Conservation (phyloP, 1,284 basidiomycete genomes). For the Microbotryum silenes-acaulis region DNA sequence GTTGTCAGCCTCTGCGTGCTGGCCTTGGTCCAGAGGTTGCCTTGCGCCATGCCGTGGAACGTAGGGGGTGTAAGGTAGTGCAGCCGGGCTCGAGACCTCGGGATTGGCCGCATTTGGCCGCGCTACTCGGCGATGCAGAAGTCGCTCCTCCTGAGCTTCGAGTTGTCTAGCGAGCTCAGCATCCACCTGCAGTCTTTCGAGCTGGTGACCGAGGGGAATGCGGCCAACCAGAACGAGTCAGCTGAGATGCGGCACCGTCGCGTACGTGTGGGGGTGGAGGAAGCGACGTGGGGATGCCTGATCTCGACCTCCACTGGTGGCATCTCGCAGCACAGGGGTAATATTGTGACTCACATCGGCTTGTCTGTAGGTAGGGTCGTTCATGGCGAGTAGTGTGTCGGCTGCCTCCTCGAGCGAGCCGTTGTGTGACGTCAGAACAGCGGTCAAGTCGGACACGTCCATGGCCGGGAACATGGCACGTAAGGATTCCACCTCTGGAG, state of each 20-base stretch:
- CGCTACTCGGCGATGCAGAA: too few species aligned
- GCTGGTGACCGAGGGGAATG: too few species aligned
- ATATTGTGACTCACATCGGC: background rate
- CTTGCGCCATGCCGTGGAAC: conserved; percentile 11
- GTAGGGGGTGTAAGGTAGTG: conserved; percentile 21
- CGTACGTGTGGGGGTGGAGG: too few species aligned
- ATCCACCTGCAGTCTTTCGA: conserved; percentile 10
- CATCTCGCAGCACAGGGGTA: background rate
- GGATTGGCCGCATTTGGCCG: background rate
- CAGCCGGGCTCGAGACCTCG: background rate
- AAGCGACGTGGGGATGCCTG: too few species aligned
- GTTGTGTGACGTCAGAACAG: conserved; percentile 12
- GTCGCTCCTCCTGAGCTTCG: conserved; percentile 17
- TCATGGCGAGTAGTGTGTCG: conserved; percentile 17
- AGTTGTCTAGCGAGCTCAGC: conserved; percentile 20
- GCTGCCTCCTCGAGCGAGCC: conserved; percentile 15
- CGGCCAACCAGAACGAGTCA: too few species aligned
- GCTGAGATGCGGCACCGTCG: too few species aligned
- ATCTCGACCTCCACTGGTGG: too few species aligned
- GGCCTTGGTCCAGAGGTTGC: background rate
- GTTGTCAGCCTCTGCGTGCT: background rate
- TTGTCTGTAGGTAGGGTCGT: conserved; percentile 14
- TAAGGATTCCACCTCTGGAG: too few species aligned
- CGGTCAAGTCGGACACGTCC: conserved; percentile 17
- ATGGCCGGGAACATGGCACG: conserved; percentile 18